Conservation (phyloP, 768 basidiomycete genomes). For the Naganishia randhawae region DNA sequence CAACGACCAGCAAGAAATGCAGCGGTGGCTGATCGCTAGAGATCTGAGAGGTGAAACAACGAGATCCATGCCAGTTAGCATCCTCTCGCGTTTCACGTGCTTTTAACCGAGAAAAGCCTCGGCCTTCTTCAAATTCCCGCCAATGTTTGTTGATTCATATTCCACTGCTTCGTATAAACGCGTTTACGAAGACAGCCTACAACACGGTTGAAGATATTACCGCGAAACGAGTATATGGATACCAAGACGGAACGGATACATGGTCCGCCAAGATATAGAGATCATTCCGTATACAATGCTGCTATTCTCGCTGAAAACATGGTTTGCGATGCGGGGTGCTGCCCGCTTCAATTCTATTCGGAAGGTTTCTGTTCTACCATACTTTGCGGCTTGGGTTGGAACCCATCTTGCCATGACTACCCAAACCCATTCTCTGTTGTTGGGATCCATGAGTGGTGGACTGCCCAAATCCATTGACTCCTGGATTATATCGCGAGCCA, state of each 20-base stretch:
- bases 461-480: constrained; percentile 14
- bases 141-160: constrained; percentile 15
- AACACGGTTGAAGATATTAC: background rate
- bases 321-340: background rate
- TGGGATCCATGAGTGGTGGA: background rate
- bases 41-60: constrained; percentile 11
- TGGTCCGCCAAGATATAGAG: background rate
- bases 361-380: constrained; percentile 8
- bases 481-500: constrained; percentile 10
- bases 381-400: constrained; percentile 3
- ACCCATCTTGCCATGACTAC: constrained; percentile 12
- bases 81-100: constrained; percentile 12
- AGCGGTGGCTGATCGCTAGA: too few relatives aligned
- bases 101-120: constrained; percentile 7
- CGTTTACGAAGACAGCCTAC: too few relatives aligned
- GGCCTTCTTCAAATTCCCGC: background rate
- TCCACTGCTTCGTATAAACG: too few relatives aligned
- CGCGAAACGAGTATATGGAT: too few relatives aligned
- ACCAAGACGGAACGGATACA: background rate
- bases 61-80: too few relatives aligned
- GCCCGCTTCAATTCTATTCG: background rate
- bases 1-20: too few relatives aligned
- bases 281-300: background rate
- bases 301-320: background rate
- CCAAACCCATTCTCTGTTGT: constrained; percentile 3